A percentile compares a stretch with the other conserved stretches of the same genome.
phyloP scores from a whole-genome alignment of 2,329 filamentous ascomycete species.

The Pezicula carpinea region DNA sequence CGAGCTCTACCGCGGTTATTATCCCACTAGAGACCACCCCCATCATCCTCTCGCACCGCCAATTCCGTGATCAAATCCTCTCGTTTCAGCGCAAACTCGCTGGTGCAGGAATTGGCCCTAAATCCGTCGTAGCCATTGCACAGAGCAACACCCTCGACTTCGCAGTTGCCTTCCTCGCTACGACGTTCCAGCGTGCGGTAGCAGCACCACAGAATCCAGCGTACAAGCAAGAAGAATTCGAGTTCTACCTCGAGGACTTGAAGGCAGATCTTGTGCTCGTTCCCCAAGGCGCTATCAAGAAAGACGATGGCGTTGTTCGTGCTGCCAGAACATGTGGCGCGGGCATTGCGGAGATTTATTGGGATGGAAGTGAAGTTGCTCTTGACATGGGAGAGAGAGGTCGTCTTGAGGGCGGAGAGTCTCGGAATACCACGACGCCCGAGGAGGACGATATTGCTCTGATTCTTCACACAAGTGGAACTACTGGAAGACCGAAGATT shows the following conservation, averaged over 20 bases:
- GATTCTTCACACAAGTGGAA: constrained; percentile 80
- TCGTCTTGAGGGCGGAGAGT: constrained; percentile 51
- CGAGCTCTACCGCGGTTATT: constrained; percentile 61
- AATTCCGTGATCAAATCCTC: constrained; percentile 60
- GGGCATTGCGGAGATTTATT: constrained; percentile 81
- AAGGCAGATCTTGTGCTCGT: constrained; percentile 75
- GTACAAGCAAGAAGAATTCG: constrained; percentile 87
- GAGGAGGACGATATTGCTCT: constrained; percentile 74
- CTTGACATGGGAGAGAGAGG: constrained; percentile 75
- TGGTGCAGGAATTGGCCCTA: constrained; percentile 62
- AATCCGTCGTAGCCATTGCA: constrained; percentile 75
- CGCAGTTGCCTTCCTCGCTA: constrained; percentile 78
- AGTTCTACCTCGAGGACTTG: constrained; percentile 87
- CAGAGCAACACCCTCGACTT: constrained; percentile 84
- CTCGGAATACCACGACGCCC: constrained; percentile 45
- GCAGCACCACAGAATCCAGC: constrained; percentile 80
- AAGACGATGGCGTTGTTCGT: constrained; percentile 66
- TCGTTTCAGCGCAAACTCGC: constrained; percentile 77
- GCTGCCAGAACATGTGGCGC: constrained; percentile 76
- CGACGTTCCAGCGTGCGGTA: constrained; percentile 77
- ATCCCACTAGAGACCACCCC: constrained; percentile 60
- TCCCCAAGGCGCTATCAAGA: constrained; percentile 64
- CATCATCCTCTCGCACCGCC: constrained; percentile 64
- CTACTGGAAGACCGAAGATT: constrained; percentile 80
- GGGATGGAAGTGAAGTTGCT: constrained; percentile 65